Percentiles rank a stretch among this genome's conserved stretches.
Conservation (phyloP, 1,284 basidiomycete genomes). For the Trichosporon faecale region DNA sequence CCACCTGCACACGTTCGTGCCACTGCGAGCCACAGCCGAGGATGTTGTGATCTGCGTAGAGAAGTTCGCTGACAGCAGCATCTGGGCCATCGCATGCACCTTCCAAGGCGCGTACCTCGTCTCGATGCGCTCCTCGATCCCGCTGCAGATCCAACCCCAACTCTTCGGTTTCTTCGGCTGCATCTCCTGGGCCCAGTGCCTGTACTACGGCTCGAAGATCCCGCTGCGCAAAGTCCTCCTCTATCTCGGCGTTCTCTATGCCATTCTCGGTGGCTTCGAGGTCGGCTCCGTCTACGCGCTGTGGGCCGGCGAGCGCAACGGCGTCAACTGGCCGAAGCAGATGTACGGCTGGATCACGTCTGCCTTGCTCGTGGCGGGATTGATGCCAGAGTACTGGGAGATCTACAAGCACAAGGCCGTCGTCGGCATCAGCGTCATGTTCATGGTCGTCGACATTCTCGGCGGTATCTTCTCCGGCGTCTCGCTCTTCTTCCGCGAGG, state of each 20-base stretch:
- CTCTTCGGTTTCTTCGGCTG: conserved; percentile 63
- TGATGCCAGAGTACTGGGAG: conserved; percentile 64
- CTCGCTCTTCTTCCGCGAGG: conserved; percentile 65
- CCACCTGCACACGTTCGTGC: too few relatives aligned
- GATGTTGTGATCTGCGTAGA: too few relatives aligned
- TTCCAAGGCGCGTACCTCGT: conserved; percentile 71
- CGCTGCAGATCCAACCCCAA: conserved; percentile 68
- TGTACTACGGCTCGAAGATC: conserved; percentile 57
- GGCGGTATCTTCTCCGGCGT: conserved; percentile 68
- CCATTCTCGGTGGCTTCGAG: conserved; percentile 61
- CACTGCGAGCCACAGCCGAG: too few relatives aligned
- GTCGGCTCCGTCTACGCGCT: conserved; percentile 62
- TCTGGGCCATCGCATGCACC: conserved; percentile 64
- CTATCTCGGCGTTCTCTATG: conserved; percentile 50
- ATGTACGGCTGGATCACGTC: conserved; percentile 67
- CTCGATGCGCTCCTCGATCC: conserved; percentile 67
- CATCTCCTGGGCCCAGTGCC: conserved; percentile 65
- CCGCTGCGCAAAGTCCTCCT: conserved; percentile 52
- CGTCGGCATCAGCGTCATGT: conserved; percentile 66
- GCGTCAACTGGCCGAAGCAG: conserved; percentile 56
- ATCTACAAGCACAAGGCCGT: conserved; percentile 69
- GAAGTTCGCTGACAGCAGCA: conserved; percentile 25
- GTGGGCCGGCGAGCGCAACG: conserved; percentile 55
- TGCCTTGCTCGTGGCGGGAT: conserved; percentile 61
- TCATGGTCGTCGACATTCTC: conserved; percentile 67